Evolutionary conservation across 768 basidiomycete species (phyloP).

Genomic region (Pisolithus sp.): DNA sequence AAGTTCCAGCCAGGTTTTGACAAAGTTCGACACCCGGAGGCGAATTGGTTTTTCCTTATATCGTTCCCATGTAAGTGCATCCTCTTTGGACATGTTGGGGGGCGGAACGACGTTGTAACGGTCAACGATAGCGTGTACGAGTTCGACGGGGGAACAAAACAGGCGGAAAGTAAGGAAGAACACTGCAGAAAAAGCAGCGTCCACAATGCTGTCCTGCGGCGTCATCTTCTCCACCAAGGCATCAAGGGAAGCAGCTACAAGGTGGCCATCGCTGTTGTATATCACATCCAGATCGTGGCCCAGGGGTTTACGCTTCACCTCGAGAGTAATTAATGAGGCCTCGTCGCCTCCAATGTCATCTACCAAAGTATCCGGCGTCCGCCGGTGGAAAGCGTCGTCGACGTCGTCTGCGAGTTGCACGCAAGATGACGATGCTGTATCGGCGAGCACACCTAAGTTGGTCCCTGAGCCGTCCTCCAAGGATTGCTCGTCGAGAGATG

Average conservation of each 20-base stretch:
- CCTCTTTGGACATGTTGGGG: slow-evolving; percentile 46
- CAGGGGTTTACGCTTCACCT: slow-evolving; percentile 33
- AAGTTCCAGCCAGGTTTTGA: slow-evolving; percentile 90
- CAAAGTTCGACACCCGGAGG: slow-evolving; percentile 83
- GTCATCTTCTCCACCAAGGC: slow-evolving; percentile 97
- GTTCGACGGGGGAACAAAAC: slow-evolving; percentile 72
- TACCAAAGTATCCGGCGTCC: slow-evolving; percentile 33
- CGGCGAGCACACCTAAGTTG: slow-evolving; percentile 20
- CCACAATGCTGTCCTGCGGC: slow-evolving; percentile 86
- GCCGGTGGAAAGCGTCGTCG: slow-evolving; percentile 47
- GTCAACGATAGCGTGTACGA: slow-evolving; percentile 69
- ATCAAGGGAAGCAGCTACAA: slow-evolving; percentile 84
- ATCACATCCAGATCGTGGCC: slow-evolving; percentile 86
- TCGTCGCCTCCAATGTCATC: slow-evolving; percentile 52
- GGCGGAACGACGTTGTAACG: slow-evolving; percentile 82
- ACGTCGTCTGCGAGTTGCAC: slow-evolving; percentile 37
- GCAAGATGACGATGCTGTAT: slow-evolving; percentile 28
- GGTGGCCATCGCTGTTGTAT: slow-evolving; percentile 83
- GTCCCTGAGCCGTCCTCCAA: slow-evolving; percentile 24
- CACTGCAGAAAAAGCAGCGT: slow-evolving; percentile 77
- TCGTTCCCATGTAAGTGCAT: slow-evolving; percentile 73
- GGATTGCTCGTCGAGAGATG: slow-evolving; percentile 43
- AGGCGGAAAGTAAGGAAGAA: slow-evolving; percentile 96
- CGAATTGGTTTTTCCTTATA: slow-evolving; percentile 87
- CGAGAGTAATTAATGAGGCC: slow-evolving; percentile 41